Evolutionary conservation across 169 alveolate genomes (phyloP).

Genomic region (Plasmodium yoelii): DNA sequence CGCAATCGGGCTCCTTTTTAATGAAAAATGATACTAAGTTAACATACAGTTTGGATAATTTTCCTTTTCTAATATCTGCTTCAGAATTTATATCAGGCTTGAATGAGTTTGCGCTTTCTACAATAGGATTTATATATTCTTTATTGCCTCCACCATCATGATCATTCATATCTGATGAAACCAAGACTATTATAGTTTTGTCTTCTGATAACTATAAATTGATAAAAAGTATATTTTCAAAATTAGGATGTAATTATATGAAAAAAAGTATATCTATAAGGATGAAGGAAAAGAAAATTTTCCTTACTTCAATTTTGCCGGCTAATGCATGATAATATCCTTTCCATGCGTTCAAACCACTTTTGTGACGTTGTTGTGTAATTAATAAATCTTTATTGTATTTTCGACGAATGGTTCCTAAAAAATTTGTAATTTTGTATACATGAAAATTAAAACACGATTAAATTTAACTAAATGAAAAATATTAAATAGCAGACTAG

Average conservation of each 20-base stretch:
- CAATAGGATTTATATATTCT: conserved; percentile 21
- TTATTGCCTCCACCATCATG: conserved; percentile 1
- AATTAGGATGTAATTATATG: background rate
- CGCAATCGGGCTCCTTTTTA: conserved; percentile 8
- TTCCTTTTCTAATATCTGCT: conserved; percentile 5
- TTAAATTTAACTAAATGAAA: background rate
- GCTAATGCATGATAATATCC: conserved; percentile 53
- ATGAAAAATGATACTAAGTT: conserved; percentile 44
- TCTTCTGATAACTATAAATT: conserved; percentile 20
- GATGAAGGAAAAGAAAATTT: background rate
- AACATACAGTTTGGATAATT: conserved; percentile 1
- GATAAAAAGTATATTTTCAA: background rate
- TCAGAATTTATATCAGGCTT: conserved; percentile 49
- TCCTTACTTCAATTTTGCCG: conserved; percentile 29
- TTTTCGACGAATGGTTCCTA: conserved; percentile 32
- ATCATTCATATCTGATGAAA: conserved; percentile 45
- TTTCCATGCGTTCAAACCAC: conserved; percentile 32
- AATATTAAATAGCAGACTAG: background rate
- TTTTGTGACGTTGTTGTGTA: conserved; percentile 43
- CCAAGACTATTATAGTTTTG: conserved; percentile 25
- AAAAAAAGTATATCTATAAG: background rate
- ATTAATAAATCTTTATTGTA: conserved; percentile 37
- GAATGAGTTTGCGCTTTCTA: conserved; percentile 27
- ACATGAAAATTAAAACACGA: background rate
- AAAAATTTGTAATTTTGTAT: background rate